A percentile compares a stretch with the other conserved stretches of the same genome.
phyloP scores from a whole-genome alignment of 1,284 basidiomycete genomes.

The Hypsizygus ulmarius region DNA sequence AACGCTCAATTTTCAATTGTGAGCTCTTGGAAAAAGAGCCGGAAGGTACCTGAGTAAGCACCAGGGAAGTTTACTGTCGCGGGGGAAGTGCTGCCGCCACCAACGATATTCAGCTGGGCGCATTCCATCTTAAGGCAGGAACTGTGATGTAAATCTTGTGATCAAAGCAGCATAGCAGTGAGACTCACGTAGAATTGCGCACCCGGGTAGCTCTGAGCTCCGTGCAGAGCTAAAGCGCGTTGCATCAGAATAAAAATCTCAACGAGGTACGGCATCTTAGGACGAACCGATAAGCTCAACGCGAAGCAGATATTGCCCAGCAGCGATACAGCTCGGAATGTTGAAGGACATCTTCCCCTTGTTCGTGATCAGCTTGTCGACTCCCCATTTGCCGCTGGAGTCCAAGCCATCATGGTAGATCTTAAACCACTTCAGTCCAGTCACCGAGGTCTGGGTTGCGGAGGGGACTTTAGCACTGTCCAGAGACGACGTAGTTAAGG shows the following conservation, averaged over 20 bases:
- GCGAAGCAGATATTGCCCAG: constrained; percentile 51
- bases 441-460: constrained; percentile 42
- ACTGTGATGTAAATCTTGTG: neutral
- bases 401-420: constrained; percentile 43
- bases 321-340: constrained; percentile 45
- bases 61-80: constrained; percentile 50
- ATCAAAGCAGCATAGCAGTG: neutral
- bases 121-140: constrained; percentile 43
- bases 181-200: constrained; percentile 45
- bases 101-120: constrained; percentile 46
- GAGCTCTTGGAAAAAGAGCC: neutral
- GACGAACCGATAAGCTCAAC: constrained; percentile 47
- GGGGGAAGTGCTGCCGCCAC: constrained; percentile 43
- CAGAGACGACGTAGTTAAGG: neutral
- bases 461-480: constrained; percentile 41
- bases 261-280: neutral
- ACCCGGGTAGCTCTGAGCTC: constrained; percentile 39
- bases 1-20: neutral
- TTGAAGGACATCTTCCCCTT: constrained; percentile 52
- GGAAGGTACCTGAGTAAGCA: constrained; percentile 34
- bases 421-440: constrained; percentile 55
- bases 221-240: constrained; percentile 27
- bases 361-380: constrained; percentile 47
- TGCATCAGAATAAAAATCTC: neutral
- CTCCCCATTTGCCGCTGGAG: constrained; percentile 39